These are phyloP conservation scores for Ilyonectria sp. DNA, from an alignment of 2,329 filamentous ascomycete genomes.

Conservation along the genomic window DNA sequence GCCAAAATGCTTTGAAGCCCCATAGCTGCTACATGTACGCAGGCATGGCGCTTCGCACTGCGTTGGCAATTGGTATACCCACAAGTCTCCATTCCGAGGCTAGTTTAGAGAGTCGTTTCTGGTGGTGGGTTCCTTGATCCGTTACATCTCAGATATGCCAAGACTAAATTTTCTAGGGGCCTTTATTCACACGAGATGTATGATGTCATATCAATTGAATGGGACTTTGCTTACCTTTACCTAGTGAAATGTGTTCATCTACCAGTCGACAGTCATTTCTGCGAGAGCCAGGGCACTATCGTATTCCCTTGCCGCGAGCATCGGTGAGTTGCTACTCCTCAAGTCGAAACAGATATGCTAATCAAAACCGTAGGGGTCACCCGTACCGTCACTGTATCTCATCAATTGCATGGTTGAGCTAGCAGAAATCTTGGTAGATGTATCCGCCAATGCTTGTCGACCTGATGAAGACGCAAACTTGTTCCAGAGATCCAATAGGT, in stretches of 20 bases:
- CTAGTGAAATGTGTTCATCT: constrained; percentile 30
- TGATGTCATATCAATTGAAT: too few species aligned
- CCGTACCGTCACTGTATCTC: constrained; percentile 11
- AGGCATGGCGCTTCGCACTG: constrained; percentile 28
- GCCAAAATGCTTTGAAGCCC: constrained; percentile 29
- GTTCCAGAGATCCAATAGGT: constrained; percentile 3
- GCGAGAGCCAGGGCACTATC: constrained; percentile 13
- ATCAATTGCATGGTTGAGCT: constrained; percentile 29
- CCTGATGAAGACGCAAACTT: constrained; percentile 17
- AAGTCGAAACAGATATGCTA: not conserved
- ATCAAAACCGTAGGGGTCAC: not conserved
- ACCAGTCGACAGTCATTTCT: constrained; percentile 25
- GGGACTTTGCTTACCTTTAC: not conserved
- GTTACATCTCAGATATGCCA: not conserved
- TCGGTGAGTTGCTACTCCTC: not conserved
- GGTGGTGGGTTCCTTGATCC: constrained; percentile 13
- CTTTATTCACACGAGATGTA: constrained; percentile 29
- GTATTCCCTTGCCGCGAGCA: constrained; percentile 15
- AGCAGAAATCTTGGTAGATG: constrained; percentile 21
- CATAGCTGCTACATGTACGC: constrained; percentile 33
- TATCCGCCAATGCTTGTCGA: constrained; percentile 19
- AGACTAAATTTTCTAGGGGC: constrained; percentile 6
- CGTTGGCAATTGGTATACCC: constrained; percentile 26
- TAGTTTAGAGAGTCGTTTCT: constrained; percentile 20
- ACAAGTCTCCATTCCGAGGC: constrained; percentile 11